phyloP scores from a whole-genome alignment of 164 flowering plant genomes.

The Piper betle region DNA sequence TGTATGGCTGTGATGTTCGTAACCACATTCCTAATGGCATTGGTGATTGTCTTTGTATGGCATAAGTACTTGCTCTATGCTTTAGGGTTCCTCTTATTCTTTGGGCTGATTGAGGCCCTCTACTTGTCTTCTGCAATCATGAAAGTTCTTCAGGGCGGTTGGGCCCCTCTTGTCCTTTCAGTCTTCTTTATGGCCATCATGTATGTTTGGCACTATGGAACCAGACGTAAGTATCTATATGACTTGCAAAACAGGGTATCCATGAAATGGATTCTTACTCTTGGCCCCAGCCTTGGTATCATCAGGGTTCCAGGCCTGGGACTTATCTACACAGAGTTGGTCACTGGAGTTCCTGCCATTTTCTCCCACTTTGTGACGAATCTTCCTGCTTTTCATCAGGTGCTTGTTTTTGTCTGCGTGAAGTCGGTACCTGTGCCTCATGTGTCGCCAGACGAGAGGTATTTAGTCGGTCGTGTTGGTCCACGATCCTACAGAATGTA shows the following conservation, averaged over 20 bases:
- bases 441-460: slow-evolving; percentile 38
- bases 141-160: slow-evolving; percentile 50
- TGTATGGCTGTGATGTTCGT: slow-evolving; percentile 33
- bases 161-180: slow-evolving; percentile 42
- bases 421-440: slow-evolving; percentile 47
- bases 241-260: slow-evolving; percentile 54
- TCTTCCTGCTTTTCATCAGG: slow-evolving; percentile 59
- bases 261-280: slow-evolving; percentile 54
- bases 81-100: slow-evolving; percentile 29
- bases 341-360: slow-evolving; percentile 51
- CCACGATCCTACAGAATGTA: slow-evolving; percentile 55
- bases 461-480: slow-evolving; percentile 64
- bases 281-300: slow-evolving; percentile 61
- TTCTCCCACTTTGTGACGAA: slow-evolving; percentile 61
- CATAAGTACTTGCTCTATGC: slow-evolving; percentile 22
- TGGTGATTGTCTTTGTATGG: slow-evolving; percentile 53
- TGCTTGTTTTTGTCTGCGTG: slow-evolving; percentile 50
- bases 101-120: slow-evolving; percentile 42
- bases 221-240: slow-evolving; percentile 39
- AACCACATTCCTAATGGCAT: slow-evolving; percentile 42
- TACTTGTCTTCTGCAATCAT: slow-evolving; percentile 32
- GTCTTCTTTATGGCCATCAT: slow-evolving; percentile 25
- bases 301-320: slow-evolving; percentile 67
- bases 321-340: slow-evolving; percentile 55
- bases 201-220: slow-evolving; percentile 68